Percentiles rank a stretch among this genome's conserved stretches.
These are phyloP conservation scores for Mycena epipterygia DNA, from an alignment of 768 basidiomycete genomes.

Conservation along the genomic window DNA sequence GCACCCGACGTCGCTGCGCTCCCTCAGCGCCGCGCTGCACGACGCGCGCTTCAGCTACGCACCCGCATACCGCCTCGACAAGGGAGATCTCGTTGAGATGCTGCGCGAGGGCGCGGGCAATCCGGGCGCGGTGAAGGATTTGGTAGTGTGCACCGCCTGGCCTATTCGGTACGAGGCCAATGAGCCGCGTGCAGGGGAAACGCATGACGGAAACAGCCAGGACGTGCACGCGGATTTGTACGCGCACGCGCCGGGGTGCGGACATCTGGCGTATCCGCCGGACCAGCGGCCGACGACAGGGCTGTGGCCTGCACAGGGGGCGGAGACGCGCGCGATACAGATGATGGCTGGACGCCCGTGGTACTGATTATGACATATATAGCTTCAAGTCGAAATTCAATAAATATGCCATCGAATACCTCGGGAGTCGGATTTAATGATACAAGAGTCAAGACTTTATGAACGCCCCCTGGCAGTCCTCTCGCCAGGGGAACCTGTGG, in stretches of 20 bases:
- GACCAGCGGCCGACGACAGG: constrained; percentile 24
- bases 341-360: neutral
- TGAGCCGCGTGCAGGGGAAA: neutral
- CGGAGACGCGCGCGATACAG: neutral
- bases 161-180: neutral
- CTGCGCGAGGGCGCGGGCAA: too few relatives aligned
- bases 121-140: neutral
- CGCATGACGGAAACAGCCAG: too few relatives aligned
- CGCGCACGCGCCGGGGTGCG: constrained; percentile 9
- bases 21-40: constrained; percentile 17
- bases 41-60: neutral
- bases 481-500: too few relatives aligned
- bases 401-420: too few relatives aligned
- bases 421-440: too few relatives aligned
- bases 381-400: too few relatives aligned
- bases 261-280: constrained; percentile 12
- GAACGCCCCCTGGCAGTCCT: too few relatives aligned
- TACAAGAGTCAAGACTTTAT: too few relatives aligned
- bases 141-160: constrained; percentile 23
- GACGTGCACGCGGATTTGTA: constrained; percentile 3
- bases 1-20: neutral
- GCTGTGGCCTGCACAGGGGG: constrained; percentile 8
- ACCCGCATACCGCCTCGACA: neutral
- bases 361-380: neutral
- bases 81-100: neutral